Evolutionary conservation across 139 green algal genomes (phyloP), one percentile per base, ranked within the genome.

Genomic region (Picochlorum sp.): DNA sequence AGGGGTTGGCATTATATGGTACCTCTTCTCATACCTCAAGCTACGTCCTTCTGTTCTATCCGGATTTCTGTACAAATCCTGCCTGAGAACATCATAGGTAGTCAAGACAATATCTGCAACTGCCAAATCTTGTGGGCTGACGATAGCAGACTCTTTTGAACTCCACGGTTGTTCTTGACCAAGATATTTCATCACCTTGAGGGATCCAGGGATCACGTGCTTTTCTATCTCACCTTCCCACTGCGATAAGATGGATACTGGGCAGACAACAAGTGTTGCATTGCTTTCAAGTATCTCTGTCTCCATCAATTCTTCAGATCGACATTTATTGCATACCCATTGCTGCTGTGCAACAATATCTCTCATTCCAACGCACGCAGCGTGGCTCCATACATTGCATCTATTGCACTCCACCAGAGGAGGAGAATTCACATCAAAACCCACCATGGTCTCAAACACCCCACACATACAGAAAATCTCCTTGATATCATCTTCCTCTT

Each of bases 261-360:
- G 92, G 66, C 87, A 92, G 13, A 98, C 85, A 21, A 98, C 86
- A 4, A 98, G 80, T 2, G 90, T 97, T 4, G 91, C 81, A 2
- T 80, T 75, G 24, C 77, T 87, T 6, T 75, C 61, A 37, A 64
- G 45, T 0, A 41, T 62, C 0, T 89, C 79, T 46, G 74, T 41
- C n/a, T 56, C 21, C 34, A 56, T 45, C 4, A 82, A 77, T 4
- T 21, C 20, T 13, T 64, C 58, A 4, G 66, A 66, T 21, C 72
- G 46, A 74, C 87, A 93, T 6, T 26, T 21, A 4, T 52, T 63
- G 72, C 86, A 93, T 23, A 77, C 34, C 46, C 67, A 77, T 34
- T 62, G 64, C 21, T 58, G 68, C 49, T 51, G 49, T 15, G 58
- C 56, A 4, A 64, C n/a, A n/a, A 44, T 13, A 13, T 51, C 26